Evolutionary conservation across 208 protist species (phyloP).

Genomic region (Crithidia sp.): DNA sequence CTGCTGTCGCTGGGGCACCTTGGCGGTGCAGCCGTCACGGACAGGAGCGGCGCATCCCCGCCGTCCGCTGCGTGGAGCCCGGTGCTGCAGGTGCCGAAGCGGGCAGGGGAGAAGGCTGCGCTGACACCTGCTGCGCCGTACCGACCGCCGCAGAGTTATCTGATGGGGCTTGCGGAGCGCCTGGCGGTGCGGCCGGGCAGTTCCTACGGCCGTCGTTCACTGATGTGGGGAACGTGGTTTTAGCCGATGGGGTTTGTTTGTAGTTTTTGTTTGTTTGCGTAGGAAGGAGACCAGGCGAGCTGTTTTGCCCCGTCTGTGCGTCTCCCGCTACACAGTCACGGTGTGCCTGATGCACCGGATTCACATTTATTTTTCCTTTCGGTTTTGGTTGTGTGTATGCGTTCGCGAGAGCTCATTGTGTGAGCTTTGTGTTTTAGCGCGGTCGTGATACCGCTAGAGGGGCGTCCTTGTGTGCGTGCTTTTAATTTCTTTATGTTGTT

Average conservation of each 20-base stretch:
- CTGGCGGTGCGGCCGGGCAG: slow-evolving; percentile 78
- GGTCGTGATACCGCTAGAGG: too few relatives aligned
- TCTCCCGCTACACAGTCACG: too few relatives aligned
- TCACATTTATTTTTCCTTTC: neutral
- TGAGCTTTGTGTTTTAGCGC: neutral
- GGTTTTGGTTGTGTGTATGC: neutral
- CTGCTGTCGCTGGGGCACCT: slow-evolving; percentile 29
- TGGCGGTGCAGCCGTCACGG: neutral
- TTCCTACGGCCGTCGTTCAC: slow-evolving; percentile 78
- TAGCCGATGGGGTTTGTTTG: slow-evolving; percentile 20
- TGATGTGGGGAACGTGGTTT: slow-evolving; percentile 93
- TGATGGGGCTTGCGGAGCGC: slow-evolving; percentile 88
- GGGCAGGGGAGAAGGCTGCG: slow-evolving; percentile 22
- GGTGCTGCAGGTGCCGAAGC: slow-evolving; percentile 60
- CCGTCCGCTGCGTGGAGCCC: slow-evolving; percentile 44
- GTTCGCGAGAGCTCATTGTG: neutral
- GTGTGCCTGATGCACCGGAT: too few relatives aligned
- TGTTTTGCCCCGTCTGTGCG: too few relatives aligned
- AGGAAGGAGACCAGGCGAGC: too few relatives aligned
- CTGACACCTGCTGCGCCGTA: slow-evolving; percentile 64
- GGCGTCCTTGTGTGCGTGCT: too few relatives aligned
- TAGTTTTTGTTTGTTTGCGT: neutral
- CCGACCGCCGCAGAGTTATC: slow-evolving; percentile 78
- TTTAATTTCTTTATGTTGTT: too few relatives aligned
- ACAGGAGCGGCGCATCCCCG: too few relatives aligned